Evolutionary conservation across 495 filamentous ascomycete genomes (phyloP), one percentile per base, ranked within the genome.

Genomic region (Hypoxylon lenormandii): DNA sequence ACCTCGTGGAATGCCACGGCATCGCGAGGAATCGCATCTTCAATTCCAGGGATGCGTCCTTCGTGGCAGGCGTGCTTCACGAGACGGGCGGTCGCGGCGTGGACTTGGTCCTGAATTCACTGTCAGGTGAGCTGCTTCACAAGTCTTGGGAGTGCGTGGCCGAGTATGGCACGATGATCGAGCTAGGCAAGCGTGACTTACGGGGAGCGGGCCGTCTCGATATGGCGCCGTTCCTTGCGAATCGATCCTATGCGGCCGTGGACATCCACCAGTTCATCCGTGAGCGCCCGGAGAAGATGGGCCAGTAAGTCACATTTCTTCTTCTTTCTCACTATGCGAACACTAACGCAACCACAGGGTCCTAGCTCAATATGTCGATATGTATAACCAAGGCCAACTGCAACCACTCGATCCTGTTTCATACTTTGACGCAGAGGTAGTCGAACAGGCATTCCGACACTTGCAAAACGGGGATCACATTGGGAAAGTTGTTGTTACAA

Each of bases 131-230:
- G 62, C 70, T 83, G 12, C 74, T 84, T 0, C 80, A 80, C 42
- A 79, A 79, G 21, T 80, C 83, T 0, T 88, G 84, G 78, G 77
- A 84, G 16, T 86, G 83, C 53, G 76, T 88, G 33, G 86, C 77
- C 10, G 78, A 82, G n/a, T 86, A 85, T 70, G 86, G 86, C 11
- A 78, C 77, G 0, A 83, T 87, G 70, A 76, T 89, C 33, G 87
- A 90, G 54, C 77, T 87, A 26, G 80, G 83, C 7, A 81, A 75
- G 11, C 69, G 76, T 1, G 79, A 79, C 26, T 72, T 65, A 6
- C 70, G 70, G 40, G 67, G 70, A 0, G 69, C 59, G 23, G 79
- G 73, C 0, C 63, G 76, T n/a, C 72, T 80, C 0, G 72, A 74
- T 47, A 76, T 83, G 54, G 60, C 74, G n/a, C 58, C 64, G 30